These are phyloP conservation scores for Diaporthe citriasiana DNA, from an alignment of 2,329 filamentous ascomycete genomes.

Conservation along the genomic window DNA sequence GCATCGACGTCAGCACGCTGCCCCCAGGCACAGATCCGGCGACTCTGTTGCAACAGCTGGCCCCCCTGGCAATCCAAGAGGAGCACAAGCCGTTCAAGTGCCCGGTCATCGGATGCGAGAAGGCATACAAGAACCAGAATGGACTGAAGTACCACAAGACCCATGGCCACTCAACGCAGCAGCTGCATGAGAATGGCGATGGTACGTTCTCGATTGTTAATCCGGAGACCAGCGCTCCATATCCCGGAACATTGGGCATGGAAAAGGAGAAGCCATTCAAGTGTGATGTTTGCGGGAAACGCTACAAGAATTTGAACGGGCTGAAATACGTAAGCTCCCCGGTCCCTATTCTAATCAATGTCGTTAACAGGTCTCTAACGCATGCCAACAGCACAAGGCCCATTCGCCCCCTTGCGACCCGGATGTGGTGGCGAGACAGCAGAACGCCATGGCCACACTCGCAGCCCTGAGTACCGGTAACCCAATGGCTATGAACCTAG, in stretches of 20 bases:
- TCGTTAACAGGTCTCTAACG: slow-evolving; percentile 51
- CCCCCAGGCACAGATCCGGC: slow-evolving; percentile 80
- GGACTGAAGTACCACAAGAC: slow-evolving; percentile 90
- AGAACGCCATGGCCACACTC: slow-evolving; percentile 53
- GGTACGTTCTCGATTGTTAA: slow-evolving; percentile 99
- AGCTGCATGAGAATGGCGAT: slow-evolving; percentile 95
- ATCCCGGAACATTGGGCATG: slow-evolving; percentile 98
- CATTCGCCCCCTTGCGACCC: slow-evolving; percentile 93
- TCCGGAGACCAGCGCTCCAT: slow-evolving; percentile 92
- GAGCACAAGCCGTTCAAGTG: slow-evolving; percentile 99
- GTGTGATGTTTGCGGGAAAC: slow-evolving; percentile 96
- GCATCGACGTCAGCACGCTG: slow-evolving; percentile 82
- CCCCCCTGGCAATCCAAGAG: slow-evolving; percentile 79
- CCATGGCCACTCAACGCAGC: slow-evolving; percentile 96
- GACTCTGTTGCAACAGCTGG: slow-evolving; percentile 68
- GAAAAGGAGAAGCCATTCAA: slow-evolving; percentile 99
- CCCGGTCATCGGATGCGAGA: slow-evolving; percentile 97
- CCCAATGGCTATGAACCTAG: slow-evolving; percentile 51
- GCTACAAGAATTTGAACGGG: slow-evolving; percentile 99
- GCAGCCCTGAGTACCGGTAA: slow-evolving; percentile 48
- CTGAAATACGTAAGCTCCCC: slow-evolving; percentile 84
- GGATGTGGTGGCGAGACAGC: slow-evolving; percentile 69
- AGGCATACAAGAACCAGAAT: slow-evolving; percentile 99
- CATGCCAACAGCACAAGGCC: slow-evolving; percentile 72
- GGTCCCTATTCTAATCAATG: not conserved